Conservation (phyloP, 148 eudicot genomes). For the Beta vulgaris region DNA sequence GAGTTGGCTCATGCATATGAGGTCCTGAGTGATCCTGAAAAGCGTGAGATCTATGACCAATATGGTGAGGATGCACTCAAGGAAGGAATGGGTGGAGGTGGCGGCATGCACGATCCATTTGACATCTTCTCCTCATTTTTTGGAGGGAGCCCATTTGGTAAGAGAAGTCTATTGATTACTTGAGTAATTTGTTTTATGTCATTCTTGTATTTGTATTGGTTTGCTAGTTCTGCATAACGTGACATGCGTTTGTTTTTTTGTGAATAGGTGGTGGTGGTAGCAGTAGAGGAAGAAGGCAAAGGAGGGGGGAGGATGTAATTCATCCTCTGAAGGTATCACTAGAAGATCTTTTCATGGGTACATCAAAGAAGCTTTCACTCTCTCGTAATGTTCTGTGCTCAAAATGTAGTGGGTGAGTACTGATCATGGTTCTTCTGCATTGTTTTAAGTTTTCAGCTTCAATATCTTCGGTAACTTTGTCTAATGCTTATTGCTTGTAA, state of each 20-base stretch:
- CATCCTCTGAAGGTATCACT: slow-evolving; percentile 77
- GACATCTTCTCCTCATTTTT: slow-evolving; percentile 66
- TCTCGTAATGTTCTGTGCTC: slow-evolving; percentile 58
- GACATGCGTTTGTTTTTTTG: not conserved
- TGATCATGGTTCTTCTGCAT: not conserved
- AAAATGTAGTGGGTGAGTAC: slow-evolving; percentile 49
- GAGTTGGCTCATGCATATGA: slow-evolving; percentile 81
- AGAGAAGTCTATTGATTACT: not conserved
- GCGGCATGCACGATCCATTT: slow-evolving; percentile 64
- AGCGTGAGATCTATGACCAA: slow-evolving; percentile 71
- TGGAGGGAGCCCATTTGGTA: slow-evolving; percentile 67
- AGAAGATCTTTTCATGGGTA: slow-evolving; percentile 63
- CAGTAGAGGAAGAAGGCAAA: slow-evolving; percentile 67
- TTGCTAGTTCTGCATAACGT: not conserved
- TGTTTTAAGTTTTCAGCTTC: not conserved
- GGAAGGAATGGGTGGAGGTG: slow-evolving; percentile 90
- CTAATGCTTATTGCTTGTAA: not conserved
- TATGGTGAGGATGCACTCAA: slow-evolving; percentile 86
- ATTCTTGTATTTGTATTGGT: not conserved
- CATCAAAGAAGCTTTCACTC: slow-evolving; percentile 63
- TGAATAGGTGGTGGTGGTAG: slow-evolving; percentile 54
- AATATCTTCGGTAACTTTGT: not conserved
- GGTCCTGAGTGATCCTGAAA: slow-evolving; percentile 71
- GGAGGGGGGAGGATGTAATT: slow-evolving; percentile 70
- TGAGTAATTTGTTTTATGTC: not conserved